phyloP scores from a whole-genome alignment of 2,329 filamentous ascomycete genomes.

The Stagonosporopsis vannaccii region DNA sequence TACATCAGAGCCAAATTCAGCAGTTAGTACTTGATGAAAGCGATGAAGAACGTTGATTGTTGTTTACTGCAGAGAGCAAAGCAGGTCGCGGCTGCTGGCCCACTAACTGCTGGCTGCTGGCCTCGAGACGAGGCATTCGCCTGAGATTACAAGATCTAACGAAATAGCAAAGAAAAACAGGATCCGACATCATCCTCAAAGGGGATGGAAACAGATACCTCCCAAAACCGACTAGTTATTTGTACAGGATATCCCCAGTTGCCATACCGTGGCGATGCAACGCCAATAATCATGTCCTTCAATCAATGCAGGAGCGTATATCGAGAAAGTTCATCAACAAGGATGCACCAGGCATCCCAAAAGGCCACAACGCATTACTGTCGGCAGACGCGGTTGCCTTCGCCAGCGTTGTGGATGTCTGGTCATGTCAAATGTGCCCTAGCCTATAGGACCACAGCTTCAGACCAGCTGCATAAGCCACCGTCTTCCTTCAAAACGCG shows the following conservation, averaged over 20 bases:
- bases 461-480: constrained; percentile 40
- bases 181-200: constrained; percentile 16
- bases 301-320: constrained; percentile 23
- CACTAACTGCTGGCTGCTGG: too few relatives aligned
- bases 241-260: constrained; percentile 47
- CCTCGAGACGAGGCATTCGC: constrained; percentile 9
- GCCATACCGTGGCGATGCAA: constrained; percentile 27
- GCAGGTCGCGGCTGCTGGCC: neutral
- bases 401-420: neutral
- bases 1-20: neutral
- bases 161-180: constrained; percentile 12
- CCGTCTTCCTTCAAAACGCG: constrained; percentile 37
- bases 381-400: neutral
- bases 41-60: neutral
- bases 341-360: constrained; percentile 23
- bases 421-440: constrained; percentile 1
- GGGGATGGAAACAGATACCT: constrained; percentile 13
- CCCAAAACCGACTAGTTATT: constrained; percentile 29
- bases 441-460: constrained; percentile 36
- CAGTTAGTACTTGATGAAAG: neutral
- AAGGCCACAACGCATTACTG: constrained; percentile 10
- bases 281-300: constrained; percentile 28
- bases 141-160: constrained; percentile 10
- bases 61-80: neutral
- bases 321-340: constrained; percentile 22